Percentiles rank a stretch among this genome's conserved stretches.
These are phyloP conservation scores for Triticum urartu DNA, from an alignment of 176 grass and related monocot genomes.

Conservation along the genomic window DNA sequence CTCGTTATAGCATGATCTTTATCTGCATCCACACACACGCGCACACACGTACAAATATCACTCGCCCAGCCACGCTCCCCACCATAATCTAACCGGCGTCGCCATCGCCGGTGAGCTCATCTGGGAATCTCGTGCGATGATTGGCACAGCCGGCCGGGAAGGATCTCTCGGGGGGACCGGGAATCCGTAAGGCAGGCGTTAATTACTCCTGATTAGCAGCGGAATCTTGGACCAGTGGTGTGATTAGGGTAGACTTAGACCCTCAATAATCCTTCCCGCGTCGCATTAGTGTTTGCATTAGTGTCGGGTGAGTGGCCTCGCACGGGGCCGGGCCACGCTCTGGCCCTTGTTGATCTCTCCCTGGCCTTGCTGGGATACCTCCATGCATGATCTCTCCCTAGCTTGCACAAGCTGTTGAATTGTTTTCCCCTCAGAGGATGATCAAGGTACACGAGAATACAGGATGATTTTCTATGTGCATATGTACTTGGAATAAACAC, in stretches of 20 bases:
- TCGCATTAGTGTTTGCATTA: not conserved
- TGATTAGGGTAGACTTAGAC: not conserved
- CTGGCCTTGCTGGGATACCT: not conserved
- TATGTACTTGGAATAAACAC: no score
- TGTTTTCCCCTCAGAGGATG: no score
- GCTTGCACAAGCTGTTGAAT: no score
- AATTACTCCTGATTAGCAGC: not conserved
- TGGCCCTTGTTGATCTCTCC: no score
- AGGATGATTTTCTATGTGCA: no score
- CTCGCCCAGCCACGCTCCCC: not conserved
- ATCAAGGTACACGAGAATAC: no score
- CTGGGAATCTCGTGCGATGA: not conserved
- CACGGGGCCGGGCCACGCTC: not conserved
- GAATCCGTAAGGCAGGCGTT: conserved; percentile 24
- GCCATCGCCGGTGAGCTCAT: not conserved
- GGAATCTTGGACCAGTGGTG: conserved; percentile 18
- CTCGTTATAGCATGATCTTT: no score
- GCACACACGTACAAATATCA: not conserved
- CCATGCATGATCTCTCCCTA: not conserved
- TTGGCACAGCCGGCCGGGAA: not conserved
- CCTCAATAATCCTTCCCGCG: not conserved
- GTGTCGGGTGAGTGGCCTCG: not conserved
- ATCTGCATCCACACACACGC: not conserved
- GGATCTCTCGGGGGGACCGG: not conserved
- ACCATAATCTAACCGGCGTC: not conserved